These are phyloP conservation scores for Fraxinus platypoda DNA, from an alignment of 305 asterid genomes.

Conservation along the genomic window DNA sequence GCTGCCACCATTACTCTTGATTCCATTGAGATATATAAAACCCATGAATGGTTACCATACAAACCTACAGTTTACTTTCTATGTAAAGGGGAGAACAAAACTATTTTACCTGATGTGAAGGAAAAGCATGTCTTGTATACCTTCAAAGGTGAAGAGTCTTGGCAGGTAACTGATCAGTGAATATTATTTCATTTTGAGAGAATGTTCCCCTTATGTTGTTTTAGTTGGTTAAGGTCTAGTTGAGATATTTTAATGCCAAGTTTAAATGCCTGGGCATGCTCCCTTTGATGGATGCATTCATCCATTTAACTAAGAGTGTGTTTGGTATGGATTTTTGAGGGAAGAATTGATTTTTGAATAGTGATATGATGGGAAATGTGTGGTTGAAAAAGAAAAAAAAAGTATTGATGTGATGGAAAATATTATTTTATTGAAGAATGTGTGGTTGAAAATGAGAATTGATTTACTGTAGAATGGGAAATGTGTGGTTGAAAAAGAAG, in stretches of 20 bases:
- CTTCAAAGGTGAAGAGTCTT: slow-evolving; percentile 89
- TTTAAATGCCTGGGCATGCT: not conserved
- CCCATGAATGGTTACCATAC: slow-evolving; percentile 62
- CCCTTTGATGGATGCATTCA: not conserved
- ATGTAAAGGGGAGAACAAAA: slow-evolving; percentile 68
- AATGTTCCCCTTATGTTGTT: not conserved
- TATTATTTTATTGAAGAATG: too few species aligned
- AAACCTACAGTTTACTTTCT: slow-evolving; percentile 59
- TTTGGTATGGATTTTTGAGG: too few species aligned
- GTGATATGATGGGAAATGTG: too few species aligned
- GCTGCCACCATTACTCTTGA: slow-evolving; percentile 73
- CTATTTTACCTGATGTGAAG: slow-evolving; percentile 71
- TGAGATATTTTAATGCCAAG: not conserved
- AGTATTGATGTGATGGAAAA: too few species aligned
- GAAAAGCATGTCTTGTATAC: slow-evolving; percentile 48
- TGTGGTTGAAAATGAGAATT: too few species aligned
- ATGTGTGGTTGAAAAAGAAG: too few species aligned
- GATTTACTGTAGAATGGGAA: too few species aligned
- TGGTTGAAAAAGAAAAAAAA: too few species aligned
- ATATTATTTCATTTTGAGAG: not conserved
- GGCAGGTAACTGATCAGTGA: slow-evolving; percentile 64
- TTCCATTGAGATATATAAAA: slow-evolving; percentile 63
- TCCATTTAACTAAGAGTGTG: not conserved
- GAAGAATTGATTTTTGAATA: too few species aligned
- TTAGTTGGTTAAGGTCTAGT: not conserved